phyloP scores from a whole-genome alignment of 2,329 filamentous ascomycete genomes.

The Seiridium cupressi region DNA sequence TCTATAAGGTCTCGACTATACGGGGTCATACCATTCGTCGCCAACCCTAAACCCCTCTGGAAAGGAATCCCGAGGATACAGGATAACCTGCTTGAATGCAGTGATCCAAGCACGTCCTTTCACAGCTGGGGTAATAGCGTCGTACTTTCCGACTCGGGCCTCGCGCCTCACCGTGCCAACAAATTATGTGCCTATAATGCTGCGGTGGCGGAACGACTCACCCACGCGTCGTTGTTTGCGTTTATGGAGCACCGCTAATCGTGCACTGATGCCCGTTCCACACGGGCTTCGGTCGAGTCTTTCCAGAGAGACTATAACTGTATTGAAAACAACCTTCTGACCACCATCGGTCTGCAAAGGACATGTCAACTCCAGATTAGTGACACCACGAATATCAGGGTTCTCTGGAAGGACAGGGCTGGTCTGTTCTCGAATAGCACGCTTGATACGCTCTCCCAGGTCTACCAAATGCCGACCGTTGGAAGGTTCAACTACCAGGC shows the following conservation, averaged over 20 bases:
- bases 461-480: slow-evolving; percentile 35
- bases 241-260: slow-evolving; percentile 41
- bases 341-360: slow-evolving; percentile 21
- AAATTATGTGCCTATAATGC: slow-evolving; percentile 43
- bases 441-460: slow-evolving; percentile 39
- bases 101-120: slow-evolving; percentile 46
- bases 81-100: slow-evolving; percentile 38
- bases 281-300: slow-evolving; percentile 45
- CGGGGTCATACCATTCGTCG: neutral
- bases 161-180: slow-evolving; percentile 32
- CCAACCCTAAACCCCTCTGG: slow-evolving; percentile 35
- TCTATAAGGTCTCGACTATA: no score
- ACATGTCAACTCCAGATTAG: slow-evolving; percentile 35
- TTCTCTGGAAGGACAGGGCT: slow-evolving; percentile 42
- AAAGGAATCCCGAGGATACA: slow-evolving; percentile 43
- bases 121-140: slow-evolving; percentile 37
- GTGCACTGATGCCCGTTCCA: slow-evolving; percentile 41
- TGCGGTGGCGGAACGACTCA: slow-evolving; percentile 35
- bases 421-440: slow-evolving; percentile 31
- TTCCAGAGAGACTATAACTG: slow-evolving; percentile 42
- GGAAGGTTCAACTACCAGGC: slow-evolving; percentile 30
- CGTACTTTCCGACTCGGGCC: slow-evolving; percentile 34
- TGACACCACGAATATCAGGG: slow-evolving; percentile 36
- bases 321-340: slow-evolving; percentile 32
- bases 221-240: slow-evolving; percentile 33